Percentiles rank a stretch among this genome's conserved stretches.
phyloP scores from a whole-genome alignment of 805 yeast genomes.

The Barnettozyma botsteinii region DNA sequence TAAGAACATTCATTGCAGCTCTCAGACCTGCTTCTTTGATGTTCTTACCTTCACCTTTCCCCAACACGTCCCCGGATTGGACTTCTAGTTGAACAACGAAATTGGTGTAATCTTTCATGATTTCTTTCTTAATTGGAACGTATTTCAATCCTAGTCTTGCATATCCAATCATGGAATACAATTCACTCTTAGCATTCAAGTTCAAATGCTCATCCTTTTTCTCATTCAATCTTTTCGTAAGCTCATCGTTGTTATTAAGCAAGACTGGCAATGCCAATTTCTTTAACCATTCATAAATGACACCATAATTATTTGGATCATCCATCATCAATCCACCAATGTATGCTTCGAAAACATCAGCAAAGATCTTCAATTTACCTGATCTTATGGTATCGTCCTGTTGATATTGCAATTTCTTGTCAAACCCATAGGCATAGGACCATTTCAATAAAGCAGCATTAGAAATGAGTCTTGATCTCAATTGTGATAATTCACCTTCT shows the following conservation, averaged over 20 bases:
- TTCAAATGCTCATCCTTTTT: conserved; percentile 33
- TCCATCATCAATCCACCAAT: conserved; percentile 78
- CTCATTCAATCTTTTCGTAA: conserved; percentile 2
- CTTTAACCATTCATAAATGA: conserved; percentile 52
- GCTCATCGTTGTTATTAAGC: conserved; percentile 14
- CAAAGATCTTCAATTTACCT: conserved; percentile 66
- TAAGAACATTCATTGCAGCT: conserved; percentile 80
- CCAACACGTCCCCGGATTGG: conserved; percentile 56
- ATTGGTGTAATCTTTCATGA: conserved; percentile 31
- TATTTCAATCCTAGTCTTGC: conserved; percentile 55
- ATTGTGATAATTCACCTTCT: conserved; percentile 75
- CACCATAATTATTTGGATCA: conserved; percentile 38
- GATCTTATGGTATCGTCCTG: conserved; percentile 40
- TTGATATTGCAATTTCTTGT: conserved; percentile 46
- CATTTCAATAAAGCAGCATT: conserved; percentile 69
- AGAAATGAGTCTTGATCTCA: conserved; percentile 66
- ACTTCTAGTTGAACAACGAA: conserved; percentile 63
- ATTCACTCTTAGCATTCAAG: conserved; percentile 66
- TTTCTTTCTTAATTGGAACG: conserved; percentile 39
- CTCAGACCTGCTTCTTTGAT: conserved; percentile 72
- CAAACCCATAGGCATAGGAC: conserved; percentile 63
- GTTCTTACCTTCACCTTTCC: conserved; percentile 65
- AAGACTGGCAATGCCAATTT: conserved; percentile 45
- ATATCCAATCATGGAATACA: conserved; percentile 76
- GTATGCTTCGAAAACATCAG: conserved; percentile 93